These are phyloP conservation scores for Phytophthora pluvialis DNA, from an alignment of 352 stramenopile genomes.

Conservation along the genomic window DNA sequence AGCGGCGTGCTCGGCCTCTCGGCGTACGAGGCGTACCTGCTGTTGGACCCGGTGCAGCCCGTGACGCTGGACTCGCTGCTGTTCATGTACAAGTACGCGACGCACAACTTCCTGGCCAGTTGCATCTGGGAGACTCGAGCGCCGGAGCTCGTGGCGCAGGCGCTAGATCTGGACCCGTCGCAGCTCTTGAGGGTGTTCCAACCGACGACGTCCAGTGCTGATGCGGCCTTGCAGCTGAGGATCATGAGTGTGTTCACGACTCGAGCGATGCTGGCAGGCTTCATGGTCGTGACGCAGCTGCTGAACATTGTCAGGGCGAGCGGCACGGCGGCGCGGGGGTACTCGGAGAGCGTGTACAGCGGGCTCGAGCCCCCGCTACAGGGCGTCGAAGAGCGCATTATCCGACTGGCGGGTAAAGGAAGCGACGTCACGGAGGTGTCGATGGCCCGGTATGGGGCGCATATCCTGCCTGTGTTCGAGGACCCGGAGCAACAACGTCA, in stretches of 20 bases:
- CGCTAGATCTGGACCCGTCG: conserved; percentile 45
- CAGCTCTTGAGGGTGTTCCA: conserved; percentile 41
- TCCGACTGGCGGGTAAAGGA: conserved; percentile 57
- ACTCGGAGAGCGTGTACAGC: conserved; percentile 56
- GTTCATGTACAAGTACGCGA: conserved; percentile 66
- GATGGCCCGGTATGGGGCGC: conserved; percentile 64
- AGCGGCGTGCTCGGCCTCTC: conserved; percentile 52
- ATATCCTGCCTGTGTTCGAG: conserved; percentile 73
- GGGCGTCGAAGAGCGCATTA: conserved; percentile 65
- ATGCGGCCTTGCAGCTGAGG: conserved; percentile 48
- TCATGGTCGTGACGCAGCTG: conserved; percentile 72
- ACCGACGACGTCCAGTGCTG: conserved; percentile 36
- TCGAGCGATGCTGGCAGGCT: conserved; percentile 58
- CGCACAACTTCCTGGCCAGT: conserved; percentile 68
- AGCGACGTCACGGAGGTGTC: conserved; percentile 76
- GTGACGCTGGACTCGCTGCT: conserved; percentile 36
- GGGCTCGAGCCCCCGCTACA: conserved; percentile 56
- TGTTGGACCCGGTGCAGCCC: conserved; percentile 42
- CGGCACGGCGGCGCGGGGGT: conserved; percentile 50
- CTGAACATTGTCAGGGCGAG: conserved; percentile 66
- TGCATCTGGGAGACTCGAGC: conserved; percentile 68
- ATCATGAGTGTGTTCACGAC: conserved; percentile 54
- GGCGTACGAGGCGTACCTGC: conserved; percentile 53
- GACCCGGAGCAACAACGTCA: conserved; percentile 51
- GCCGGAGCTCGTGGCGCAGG: conserved; percentile 49